Base-by-base conservation (phyloP, 192 early-diverging fungal species). In the Mortierella alpina region DNA sequence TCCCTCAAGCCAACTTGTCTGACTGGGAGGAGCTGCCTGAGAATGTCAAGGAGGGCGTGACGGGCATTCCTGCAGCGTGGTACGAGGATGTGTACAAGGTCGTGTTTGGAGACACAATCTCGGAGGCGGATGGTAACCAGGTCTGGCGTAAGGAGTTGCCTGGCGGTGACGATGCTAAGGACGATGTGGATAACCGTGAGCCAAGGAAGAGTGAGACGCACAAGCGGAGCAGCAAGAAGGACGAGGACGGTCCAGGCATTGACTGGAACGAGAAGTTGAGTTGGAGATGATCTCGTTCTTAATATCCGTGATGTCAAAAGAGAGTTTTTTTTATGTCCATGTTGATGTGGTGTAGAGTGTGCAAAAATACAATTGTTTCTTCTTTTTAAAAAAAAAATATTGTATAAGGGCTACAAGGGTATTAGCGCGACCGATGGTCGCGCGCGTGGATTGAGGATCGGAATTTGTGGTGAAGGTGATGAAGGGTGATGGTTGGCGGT, bases 11-110 rank as follows among this genome's bases (percentile, higher is more conserved):
- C 18, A 99, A 99, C 68, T 70, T 87, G 63, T 87, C 92, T 12
- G 98, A 99, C 75, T 99, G 98, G 98, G 96, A 96, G 72, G 97
- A 98, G 73, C 84, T 99, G 61, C 93, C 94, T 7, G 98, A 87
- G 0, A 93, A 97, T 73, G 88, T 99, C 67, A 94, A 94, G 84
- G 94, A 97, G 60, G 97, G 96, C 5, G 83, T 99, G 44, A 89
- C 86, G 55, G 93, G 94, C 20, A 83, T 92, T 47, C 96, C 96
- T 49, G 94, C 96, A 18, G 87, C 90, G 14, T 92, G 90, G 89
- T 99, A 98, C 70, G 83, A 88, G 52, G 89, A 95, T 60, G 90
- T 95, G 10, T 90, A 87, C 75, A 84, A 87, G 48, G 76, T 88
- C 13, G 77, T 78, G 42, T 90, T 90, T 80, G 82, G 70, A 2